Evolutionary conservation across 2,329 filamentous ascomycete species (phyloP), one percentile per base, ranked within the genome.

Genomic region (Myotisia sp.): DNA sequence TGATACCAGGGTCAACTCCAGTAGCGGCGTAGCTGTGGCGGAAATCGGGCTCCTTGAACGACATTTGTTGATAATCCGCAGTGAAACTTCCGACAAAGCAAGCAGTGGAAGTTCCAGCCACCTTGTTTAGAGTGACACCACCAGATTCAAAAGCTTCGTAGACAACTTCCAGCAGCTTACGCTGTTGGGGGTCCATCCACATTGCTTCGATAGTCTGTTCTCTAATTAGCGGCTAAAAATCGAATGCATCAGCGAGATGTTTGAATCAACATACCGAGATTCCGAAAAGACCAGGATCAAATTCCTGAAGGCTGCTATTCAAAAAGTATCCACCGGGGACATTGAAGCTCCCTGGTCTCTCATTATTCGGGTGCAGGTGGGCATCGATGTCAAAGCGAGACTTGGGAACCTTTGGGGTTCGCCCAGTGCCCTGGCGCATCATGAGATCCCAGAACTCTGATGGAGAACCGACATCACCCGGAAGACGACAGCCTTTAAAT

Each of bases 71-170:
- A 33, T n/a, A n/a, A n/a, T n/a, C n/a, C 8, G 34, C 38, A 12
- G 37, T 36, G 12, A 9, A 24, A 8, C 8, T 9, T 8, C 22
- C 22, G 12, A 24, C 22, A 24, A 24, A 24, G 12, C 22, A 24
- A n/a, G n/a, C 34, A 10, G 23, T 27, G 6, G 18, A 21, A 8
- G 14, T 29, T 10, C 20, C 26, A 19, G 12, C 24, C 16, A 14
- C 6, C 8, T 20, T 17, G 18, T 20, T 20, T 3, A n/a, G n/a
- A 5, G 18, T 30, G 16, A 12, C 10, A 12, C 81, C 81, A 20
- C 76, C 76, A 73, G 81, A 81, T 53, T 90, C 82, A 30, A 90
- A 64, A 0, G 82, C 81, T 50, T 87, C 81, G 46, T 84, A 87
- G 0, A 79, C 79, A 2, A 80, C 84, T 6, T 76, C 71, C 14